Evolutionary conservation across 495 filamentous ascomycete species (phyloP), one percentile per base, ranked within the genome.

Genomic region (Neurospora sp.): DNA sequence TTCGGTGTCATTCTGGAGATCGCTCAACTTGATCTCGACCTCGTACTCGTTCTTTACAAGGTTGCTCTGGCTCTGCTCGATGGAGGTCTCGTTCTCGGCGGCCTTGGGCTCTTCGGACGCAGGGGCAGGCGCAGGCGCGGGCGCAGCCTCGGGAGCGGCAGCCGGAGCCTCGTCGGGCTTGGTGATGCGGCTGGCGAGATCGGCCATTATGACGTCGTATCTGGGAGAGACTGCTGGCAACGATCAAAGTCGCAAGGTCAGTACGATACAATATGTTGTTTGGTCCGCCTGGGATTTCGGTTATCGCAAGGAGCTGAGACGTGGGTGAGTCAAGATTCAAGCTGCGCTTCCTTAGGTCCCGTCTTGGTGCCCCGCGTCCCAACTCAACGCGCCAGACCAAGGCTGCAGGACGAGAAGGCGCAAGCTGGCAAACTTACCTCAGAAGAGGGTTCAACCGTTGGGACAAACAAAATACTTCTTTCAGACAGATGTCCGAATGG

Each of bases 1-100:
- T 73, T 93, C 90, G 0, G 91, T 89, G 77, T 99, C 93, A 18
- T 88, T 87, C 80, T 98, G 95, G 61, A 97, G 85, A 78, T 97
- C 94, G 75, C 89, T 91, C 68, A 99, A 87, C 83, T 96, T 95
- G 74, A 99, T 93, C 75, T 97, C 89, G 70, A 99, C 85, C 71
- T 92, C 89, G 82, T 92, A 94, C 38, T 90, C 88, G 3, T 88
- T 87, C 76, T 96, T 93, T 69, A 92, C 83, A 10, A 97, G 88
- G 37, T 84, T 86, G 20, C 82, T 71, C 39, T 65, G 53, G 53
- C 53, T 65, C 53, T 65, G 22, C 14, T 65, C 53, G 53, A 65
- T 65, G 53, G 53, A 65, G 53, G 53, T 65, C 27, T 65, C 53
- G 53, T 65, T 35, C 53, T 65, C 53, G 53, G 79, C 12, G 79